These are phyloP conservation scores for Termitomyces sp. DNA, from an alignment of 768 basidiomycete genomes.

Conservation along the genomic window DNA sequence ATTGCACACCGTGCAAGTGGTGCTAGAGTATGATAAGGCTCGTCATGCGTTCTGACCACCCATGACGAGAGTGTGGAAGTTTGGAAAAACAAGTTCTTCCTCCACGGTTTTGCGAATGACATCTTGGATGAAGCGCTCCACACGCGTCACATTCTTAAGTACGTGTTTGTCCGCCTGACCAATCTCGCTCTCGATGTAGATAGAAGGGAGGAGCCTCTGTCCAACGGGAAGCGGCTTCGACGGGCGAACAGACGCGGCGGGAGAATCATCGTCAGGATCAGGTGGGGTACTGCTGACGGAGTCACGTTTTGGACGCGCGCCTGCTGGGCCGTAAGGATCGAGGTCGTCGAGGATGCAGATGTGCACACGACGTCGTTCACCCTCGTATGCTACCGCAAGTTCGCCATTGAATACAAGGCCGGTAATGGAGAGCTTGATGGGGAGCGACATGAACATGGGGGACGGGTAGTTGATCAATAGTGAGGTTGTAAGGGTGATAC, in stretches of 20 bases:
- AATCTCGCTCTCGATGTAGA: conserved; percentile 94
- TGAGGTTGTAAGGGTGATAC: conserved; percentile 85
- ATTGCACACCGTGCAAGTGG: neutral
- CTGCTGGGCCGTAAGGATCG: conserved; percentile 80
- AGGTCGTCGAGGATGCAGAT: conserved; percentile 84
- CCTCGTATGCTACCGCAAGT: conserved; percentile 88
- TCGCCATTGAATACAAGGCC: conserved; percentile 85
- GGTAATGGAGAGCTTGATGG: conserved; percentile 89
- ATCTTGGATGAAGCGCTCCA: conserved; percentile 94
- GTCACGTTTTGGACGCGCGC: conserved; percentile 43
- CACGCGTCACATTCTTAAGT: conserved; percentile 89
- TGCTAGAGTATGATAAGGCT: neutral
- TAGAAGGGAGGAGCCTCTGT: conserved; percentile 76
- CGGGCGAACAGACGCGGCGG: conserved; percentile 32
- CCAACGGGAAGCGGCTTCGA: conserved; percentile 75
- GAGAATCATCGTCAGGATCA: conserved; percentile 56
- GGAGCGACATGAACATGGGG: conserved; percentile 93
- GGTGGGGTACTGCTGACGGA: conserved; percentile 44
- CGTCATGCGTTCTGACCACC: conserved; percentile 11
- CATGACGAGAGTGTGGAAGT: conserved; percentile 75
- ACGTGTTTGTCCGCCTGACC: conserved; percentile 96
- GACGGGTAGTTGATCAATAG: conserved; percentile 97
- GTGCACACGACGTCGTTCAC: conserved; percentile 74
- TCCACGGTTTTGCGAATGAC: conserved; percentile 92
- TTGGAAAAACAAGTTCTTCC: conserved; percentile 94